Base-by-base conservation (phyloP, 2,329 filamentous ascomycete species). In the Arachnopeziza araneosa region DNA sequence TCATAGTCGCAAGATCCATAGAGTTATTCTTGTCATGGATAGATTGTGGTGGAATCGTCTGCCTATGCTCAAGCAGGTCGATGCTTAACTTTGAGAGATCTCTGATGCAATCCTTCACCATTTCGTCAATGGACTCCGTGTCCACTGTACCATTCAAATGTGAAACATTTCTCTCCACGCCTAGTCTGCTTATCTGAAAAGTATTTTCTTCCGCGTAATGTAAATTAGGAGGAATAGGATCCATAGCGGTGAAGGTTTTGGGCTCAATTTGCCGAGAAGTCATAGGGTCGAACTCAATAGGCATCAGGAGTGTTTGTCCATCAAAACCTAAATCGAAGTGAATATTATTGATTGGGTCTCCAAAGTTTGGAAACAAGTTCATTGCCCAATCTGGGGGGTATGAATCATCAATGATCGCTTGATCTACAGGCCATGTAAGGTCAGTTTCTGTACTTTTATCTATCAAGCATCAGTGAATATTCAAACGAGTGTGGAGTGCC, bases 81-180 rank as follows among this genome's bases (percentile, higher is more conserved):
- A 60, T 60, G 48, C 61, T 68, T 9, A 68, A 60, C 24, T 66
- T 50, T 2, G 68, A 68, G 21, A 69, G 57, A 23, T 60, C 60
- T 8, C 56, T 53, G 24, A 69, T 63, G 53, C 65, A 63, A n/a
- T 56, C 24, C 24, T 24, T 61, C 12, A 44, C 12, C 36, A 14
- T 44, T 44, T 44, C 36, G 6, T 44, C 36, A 5, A 36, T 22
- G 17, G 62, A 57, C 7, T 55, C 49, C 2, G 49, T 14, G 6
- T 57, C 36, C 26, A 50, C 52, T 58, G 14, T 22, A 8, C n/a
- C 6, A 52, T 9, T 55, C 23, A 8, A 26, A 19, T 6, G 26
- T 50, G 48, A 54, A 2, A 26, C 52, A 2, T 24, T n/a, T 44
- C 17, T 44, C 22, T 24, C 12, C 51, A 30, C 32, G 36, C n/a